These are phyloP conservation scores for Rubroshorea leprosula DNA, from an alignment of 345 rosid species.

Conservation along the genomic window DNA sequence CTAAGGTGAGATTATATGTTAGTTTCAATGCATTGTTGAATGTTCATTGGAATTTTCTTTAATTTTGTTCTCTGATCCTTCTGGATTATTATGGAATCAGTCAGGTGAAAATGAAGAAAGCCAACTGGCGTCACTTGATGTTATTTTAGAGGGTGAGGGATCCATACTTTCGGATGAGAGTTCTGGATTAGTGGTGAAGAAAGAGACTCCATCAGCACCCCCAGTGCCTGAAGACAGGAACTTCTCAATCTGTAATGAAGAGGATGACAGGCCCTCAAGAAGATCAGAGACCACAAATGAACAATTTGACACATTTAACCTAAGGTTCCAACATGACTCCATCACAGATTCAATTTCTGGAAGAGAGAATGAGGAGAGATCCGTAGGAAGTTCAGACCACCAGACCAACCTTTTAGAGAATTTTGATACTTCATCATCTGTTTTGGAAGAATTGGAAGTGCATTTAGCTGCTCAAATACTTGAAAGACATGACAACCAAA, in stretches of 20 bases:
- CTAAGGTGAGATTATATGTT: constrained; percentile 19
- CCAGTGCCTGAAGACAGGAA: constrained; percentile 15
- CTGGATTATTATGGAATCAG: constrained; percentile 19
- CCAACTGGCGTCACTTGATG: constrained; percentile 31
- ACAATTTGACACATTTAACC: constrained; percentile 19
- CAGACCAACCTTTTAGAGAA: constrained; percentile 10
- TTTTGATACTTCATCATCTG: constrained; percentile 18
- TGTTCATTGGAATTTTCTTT: not conserved
- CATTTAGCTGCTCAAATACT: constrained; percentile 3
- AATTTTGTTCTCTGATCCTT: not conserved
- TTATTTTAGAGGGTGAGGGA: constrained; percentile 31
- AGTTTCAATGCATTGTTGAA: not conserved
- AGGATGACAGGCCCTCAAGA: constrained; percentile 5
- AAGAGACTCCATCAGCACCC: constrained; percentile 28
- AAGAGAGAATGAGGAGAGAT: constrained; percentile 14
- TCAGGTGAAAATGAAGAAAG: constrained; percentile 28
- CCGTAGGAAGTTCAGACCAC: constrained; percentile 12
- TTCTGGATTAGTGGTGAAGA: constrained; percentile 22
- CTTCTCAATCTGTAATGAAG: constrained; percentile 15
- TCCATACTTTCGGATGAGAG: constrained; percentile 35
- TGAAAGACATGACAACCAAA: constrained; percentile 15
- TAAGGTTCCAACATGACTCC: constrained; percentile 14
- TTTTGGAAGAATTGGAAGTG: constrained; percentile 5
- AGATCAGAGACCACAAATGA: constrained; percentile 19
- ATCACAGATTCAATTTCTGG: constrained; percentile 15